Percentiles rank a stretch among this genome's conserved stretches.
Evolutionary conservation across 2,329 filamentous ascomycete genomes (phyloP).

Genomic region (Penicillium capsulatum): DNA sequence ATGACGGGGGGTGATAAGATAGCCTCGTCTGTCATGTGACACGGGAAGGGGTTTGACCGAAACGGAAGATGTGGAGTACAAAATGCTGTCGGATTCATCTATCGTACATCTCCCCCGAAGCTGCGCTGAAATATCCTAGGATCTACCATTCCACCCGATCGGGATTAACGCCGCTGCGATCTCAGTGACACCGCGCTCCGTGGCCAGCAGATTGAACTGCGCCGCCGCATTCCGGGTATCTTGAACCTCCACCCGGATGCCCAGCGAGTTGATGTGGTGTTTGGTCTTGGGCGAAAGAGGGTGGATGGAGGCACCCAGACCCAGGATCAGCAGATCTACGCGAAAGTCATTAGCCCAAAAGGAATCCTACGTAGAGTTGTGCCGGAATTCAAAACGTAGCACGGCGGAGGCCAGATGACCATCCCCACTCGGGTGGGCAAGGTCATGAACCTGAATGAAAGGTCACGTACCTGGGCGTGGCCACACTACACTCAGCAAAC

Average conservation of each 20-base stretch:
- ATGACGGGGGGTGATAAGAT: conserved; percentile 3
- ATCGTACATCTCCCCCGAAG: neutral
- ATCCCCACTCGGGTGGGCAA: neutral
- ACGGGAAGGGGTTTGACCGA: too few relatives aligned
- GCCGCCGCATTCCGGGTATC: conserved; percentile 92
- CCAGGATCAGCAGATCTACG: conserved; percentile 81
- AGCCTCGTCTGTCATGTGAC: neutral
- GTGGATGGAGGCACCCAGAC: conserved; percentile 69
- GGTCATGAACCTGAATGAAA: neutral
- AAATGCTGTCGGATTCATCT: too few relatives aligned
- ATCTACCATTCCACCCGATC: conserved; percentile 65
- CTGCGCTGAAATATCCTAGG: neutral
- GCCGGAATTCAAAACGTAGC: conserved; percentile 11
- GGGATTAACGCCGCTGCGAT: conserved; percentile 86
- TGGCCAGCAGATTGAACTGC: conserved; percentile 93
- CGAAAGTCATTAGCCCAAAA: conserved; percentile 5
- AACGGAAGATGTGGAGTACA: too few relatives aligned
- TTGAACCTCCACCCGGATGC: conserved; percentile 79
- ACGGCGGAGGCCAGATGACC: conserved; percentile 3
- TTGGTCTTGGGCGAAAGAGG: conserved; percentile 74
- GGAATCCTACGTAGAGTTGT: neutral
- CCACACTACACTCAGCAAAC: conserved; percentile 72
- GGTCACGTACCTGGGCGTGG: conserved; percentile 72
- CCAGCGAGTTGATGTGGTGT: conserved; percentile 67
- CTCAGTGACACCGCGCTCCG: conserved; percentile 78